A percentile compares a stretch with the other conserved stretches of the same genome.
phyloP scores from a whole-genome alignment of 2,329 filamentous ascomycete genomes.

The Neurospora sp. region DNA sequence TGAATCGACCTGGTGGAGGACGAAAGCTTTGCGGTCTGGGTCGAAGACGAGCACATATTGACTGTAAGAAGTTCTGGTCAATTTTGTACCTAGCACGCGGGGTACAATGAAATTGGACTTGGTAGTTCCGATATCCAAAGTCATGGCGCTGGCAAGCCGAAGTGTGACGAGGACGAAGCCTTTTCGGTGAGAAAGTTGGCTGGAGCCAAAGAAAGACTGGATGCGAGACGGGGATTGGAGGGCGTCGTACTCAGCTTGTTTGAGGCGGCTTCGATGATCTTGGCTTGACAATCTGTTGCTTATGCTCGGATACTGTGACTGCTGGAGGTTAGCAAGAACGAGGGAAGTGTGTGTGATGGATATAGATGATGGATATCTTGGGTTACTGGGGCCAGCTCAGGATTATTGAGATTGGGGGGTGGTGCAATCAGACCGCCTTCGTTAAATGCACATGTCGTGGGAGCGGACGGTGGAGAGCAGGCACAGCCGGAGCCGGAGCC shows the following conservation, averaged over 20 bases:
- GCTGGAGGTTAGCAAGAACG: too few relatives aligned
- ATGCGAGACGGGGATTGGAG: background rate
- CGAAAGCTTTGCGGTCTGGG: constrained; percentile 61
- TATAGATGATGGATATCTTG: too few relatives aligned
- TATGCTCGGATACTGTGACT: too few relatives aligned
- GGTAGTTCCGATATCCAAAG: constrained; percentile 47
- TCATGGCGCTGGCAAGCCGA: constrained; percentile 41
- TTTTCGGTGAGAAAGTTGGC: background rate
- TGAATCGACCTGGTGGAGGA: constrained; percentile 73
- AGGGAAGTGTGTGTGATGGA: too few relatives aligned
- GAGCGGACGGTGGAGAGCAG: too few relatives aligned
- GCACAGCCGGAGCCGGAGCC: too few relatives aligned
- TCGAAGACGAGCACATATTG: constrained; percentile 70
- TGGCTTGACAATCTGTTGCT: too few relatives aligned
- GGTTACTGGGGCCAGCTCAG: too few relatives aligned
- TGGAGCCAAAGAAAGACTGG: background rate
- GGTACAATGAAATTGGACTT: constrained; percentile 37
- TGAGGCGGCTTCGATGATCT: background rate
- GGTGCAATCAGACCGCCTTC: too few relatives aligned
- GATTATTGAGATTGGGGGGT: too few relatives aligned
- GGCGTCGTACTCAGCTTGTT: background rate
- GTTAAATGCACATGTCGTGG: too few relatives aligned
- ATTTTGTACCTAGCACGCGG: constrained; percentile 30
- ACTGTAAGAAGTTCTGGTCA: constrained; percentile 37
- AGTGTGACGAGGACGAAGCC: background rate